These are phyloP conservation scores for Saccharomycopsis babjevae DNA, from an alignment of 805 yeast species.

Conservation along the genomic window DNA sequence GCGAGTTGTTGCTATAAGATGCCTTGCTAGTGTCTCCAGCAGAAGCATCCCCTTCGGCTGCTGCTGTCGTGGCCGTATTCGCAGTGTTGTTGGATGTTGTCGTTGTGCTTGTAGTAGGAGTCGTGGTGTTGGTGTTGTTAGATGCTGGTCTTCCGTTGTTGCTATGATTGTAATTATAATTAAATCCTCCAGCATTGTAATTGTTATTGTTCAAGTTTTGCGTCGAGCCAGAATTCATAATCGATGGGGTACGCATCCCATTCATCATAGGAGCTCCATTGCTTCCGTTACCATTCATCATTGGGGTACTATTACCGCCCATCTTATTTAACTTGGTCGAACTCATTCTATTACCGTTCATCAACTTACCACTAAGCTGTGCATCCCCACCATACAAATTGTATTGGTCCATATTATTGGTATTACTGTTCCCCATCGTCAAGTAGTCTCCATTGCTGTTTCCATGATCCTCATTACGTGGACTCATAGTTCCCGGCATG, in stretches of 20 bases:
- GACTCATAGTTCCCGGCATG: background rate
- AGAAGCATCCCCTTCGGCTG: background rate
- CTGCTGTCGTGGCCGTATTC: background rate
- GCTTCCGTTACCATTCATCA: background rate
- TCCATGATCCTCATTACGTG: background rate
- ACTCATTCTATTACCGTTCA: constrained; percentile 13
- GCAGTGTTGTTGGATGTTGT: background rate
- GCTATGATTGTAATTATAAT: background rate
- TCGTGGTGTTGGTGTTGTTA: constrained; percentile 4
- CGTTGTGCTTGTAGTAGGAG: background rate
- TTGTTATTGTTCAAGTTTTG: background rate
- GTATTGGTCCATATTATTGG: constrained; percentile 14
- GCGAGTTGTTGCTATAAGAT: background rate
- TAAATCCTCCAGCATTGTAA: background rate
- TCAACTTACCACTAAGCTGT: constrained; percentile 3
- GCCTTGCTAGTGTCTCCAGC: background rate
- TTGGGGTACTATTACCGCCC: background rate
- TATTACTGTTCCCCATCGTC: background rate
- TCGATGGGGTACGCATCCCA: constrained; percentile 4
- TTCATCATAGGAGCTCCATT: background rate
- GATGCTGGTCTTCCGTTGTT: background rate
- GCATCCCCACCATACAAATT: constrained; percentile 14
- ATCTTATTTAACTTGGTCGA: constrained; percentile 4
- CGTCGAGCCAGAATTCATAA: background rate
- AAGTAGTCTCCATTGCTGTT: background rate